Conservation (phyloP, 192 early-diverging fungal species). For the Lobulomyces angularis region DNA sequence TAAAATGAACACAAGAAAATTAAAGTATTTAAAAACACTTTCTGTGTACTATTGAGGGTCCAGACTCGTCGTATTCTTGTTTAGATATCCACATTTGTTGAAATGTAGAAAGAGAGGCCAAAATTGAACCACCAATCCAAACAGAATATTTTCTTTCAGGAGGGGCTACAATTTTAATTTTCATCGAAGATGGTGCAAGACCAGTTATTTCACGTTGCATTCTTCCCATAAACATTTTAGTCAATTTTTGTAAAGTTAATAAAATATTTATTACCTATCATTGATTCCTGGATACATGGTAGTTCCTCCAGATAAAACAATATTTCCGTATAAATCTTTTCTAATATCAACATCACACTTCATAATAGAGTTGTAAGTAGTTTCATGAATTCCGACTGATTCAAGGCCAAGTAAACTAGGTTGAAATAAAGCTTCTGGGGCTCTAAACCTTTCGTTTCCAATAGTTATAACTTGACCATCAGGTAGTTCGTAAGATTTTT, state of each 20-base stretch:
- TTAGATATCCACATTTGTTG: constrained; percentile 58
- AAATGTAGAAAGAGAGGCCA: constrained; percentile 49
- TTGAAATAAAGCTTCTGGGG: constrained; percentile 49
- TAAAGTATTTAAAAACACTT: constrained; percentile 30
- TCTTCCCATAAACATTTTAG: constrained; percentile 5
- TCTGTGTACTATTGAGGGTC: constrained; percentile 45
- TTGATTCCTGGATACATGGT: constrained; percentile 42
- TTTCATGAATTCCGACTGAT: constrained; percentile 28
- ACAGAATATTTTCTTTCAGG: constrained; percentile 54
- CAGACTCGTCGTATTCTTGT: constrained; percentile 47
- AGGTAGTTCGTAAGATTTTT: constrained; percentile 37
- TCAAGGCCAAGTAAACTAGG: constrained; percentile 39
- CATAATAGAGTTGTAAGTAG: constrained; percentile 29
- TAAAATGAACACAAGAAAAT: constrained; percentile 1
- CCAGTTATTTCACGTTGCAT: constrained; percentile 45
- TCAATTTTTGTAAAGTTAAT: constrained; percentile 1
- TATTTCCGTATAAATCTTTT: constrained; percentile 30
- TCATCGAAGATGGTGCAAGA: constrained; percentile 39
- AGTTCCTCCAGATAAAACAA: constrained; percentile 34
- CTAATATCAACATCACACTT: constrained; percentile 38
- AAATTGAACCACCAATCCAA: constrained; percentile 54
- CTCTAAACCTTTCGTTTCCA: constrained; percentile 47
- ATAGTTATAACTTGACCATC: constrained; percentile 47
- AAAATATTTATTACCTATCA: constrained; percentile 14
- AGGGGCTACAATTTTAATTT: constrained; percentile 45